Base-by-base conservation (phyloP, 306 rosid genomes). In the Quercus alba region DNA sequence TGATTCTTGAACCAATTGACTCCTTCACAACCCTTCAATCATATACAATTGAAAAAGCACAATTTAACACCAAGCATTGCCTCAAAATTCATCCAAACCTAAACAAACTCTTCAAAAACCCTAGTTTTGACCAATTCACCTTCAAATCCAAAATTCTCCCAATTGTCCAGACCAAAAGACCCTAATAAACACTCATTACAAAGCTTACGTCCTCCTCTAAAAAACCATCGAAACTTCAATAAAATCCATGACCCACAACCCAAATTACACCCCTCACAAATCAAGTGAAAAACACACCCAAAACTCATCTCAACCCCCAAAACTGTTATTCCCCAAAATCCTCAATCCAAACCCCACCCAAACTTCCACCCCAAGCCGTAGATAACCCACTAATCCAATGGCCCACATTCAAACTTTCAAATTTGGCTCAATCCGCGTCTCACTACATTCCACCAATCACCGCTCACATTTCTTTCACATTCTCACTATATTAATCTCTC, bases 271-370 rank as follows among this genome's bases (percentile, higher is more conserved):
- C 80, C 9, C 23, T 75, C n/a, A n/a, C 71, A 81, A 78, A 31
- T 55, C 75, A 13, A 75, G 63, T 81, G 33, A 74, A 74, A 85
- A 85, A 75, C 88, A 85, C 88, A 85, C 61, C 77, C 79, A 5
- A 26, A 3, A 3, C 30, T 17, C 8, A 15, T 17, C 8, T 38
- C 51, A 15, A 28, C 52, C 56, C 21, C 71, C 11, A 56, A 31
- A 15, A 6, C 6, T 2, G 17, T 26, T 20, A 56, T 61, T 19
- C 51, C 14, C 20, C 1, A 1, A 1, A 51, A 33, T 21, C 23
- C 74, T 38, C 21, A 75, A 74, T 83, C 82, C 15, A 62, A 21
- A 31, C 76, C 56, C n/a, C 56, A 8, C n/a, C 59, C 74, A 1
- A 63, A 23, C 70, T 5, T 35, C 59, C 73, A 66, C 30, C 70